phyloP scores from a whole-genome alignment of 2,329 filamentous ascomycete genomes.

The Incumbomyces lentus region DNA sequence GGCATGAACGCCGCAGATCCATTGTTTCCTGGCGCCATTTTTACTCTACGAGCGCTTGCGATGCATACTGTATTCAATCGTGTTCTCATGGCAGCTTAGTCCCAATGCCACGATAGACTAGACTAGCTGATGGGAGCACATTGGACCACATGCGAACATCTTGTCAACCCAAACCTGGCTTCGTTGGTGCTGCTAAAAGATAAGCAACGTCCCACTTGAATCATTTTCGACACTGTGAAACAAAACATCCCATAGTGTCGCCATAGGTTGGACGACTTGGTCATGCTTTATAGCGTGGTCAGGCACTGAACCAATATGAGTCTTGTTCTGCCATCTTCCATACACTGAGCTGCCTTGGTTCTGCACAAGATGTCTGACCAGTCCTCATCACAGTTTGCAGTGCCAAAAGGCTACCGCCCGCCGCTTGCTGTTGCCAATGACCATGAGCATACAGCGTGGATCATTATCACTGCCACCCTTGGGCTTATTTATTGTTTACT shows the following conservation, averaged over 20 bases:
- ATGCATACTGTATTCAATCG: no score
- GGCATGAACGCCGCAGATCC: no score
- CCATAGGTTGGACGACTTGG: no score
- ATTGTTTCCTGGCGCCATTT: not conserved
- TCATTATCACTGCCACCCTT: constrained; percentile 30
- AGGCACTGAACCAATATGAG: not conserved
- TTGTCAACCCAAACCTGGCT: not conserved
- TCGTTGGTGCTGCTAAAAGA: not conserved
- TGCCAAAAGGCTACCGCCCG: constrained; percentile 27
- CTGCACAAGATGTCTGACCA: not conserved
- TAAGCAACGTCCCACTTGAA: not conserved
- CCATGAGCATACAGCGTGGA: constrained; percentile 29
- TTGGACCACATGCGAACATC: no score
- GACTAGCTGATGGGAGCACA: no score
- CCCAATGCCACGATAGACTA: no score
- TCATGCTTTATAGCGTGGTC: no score
- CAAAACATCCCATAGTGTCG: not conserved
- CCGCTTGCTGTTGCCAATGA: constrained; percentile 31
- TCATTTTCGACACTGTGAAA: not conserved
- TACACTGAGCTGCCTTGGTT: not conserved
- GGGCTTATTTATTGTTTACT: constrained; percentile 28
- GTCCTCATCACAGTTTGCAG: constrained; percentile 11
- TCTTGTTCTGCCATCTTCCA: not conserved
- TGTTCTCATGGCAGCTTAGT: no score
- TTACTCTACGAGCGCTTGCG: not conserved